Evolutionary conservation across 129 eudicot species (phyloP).

Genomic region (Pittosporum tobira): DNA sequence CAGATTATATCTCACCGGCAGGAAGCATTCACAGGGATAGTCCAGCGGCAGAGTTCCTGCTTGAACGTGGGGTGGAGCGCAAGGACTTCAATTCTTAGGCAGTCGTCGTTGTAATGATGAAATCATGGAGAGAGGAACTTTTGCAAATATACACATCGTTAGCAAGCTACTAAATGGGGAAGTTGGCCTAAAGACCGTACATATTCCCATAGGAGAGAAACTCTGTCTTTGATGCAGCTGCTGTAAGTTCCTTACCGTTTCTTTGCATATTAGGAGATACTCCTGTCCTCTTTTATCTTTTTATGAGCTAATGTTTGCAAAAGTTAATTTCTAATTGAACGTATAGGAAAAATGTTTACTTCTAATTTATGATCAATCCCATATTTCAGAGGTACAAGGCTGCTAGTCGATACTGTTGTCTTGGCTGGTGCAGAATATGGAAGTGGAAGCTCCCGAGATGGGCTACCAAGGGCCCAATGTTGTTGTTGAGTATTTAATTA

Average conservation of each 20-base stretch:
- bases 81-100: constrained; percentile 60
- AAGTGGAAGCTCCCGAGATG: constrained; percentile 62
- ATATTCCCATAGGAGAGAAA: constrained; percentile 52
- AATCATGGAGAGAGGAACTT: constrained; percentile 64
- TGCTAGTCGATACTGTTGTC: constrained; percentile 49
- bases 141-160: constrained; percentile 54
- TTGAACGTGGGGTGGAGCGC: constrained; percentile 57
- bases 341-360: background rate
- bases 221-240: constrained; percentile 53
- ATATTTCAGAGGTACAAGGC: constrained; percentile 38
- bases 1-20: constrained; percentile 97
- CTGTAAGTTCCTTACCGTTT: constrained; percentile 14
- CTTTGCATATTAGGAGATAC: background rate
- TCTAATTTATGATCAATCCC: background rate
- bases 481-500: constrained; percentile 26
- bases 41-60: constrained; percentile 80
- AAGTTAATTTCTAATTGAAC: background rate
- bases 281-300: background rate
- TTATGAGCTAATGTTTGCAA: too few relatives aligned
- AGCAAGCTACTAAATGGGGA: constrained; percentile 57
- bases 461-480: constrained; percentile 71
- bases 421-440: constrained; percentile 63
- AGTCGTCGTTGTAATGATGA: constrained; percentile 61
- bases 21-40: constrained; percentile 94
- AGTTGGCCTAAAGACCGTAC: constrained; percentile 59